These are phyloP conservation scores for Chamaenerion angustifolium DNA, from an alignment of 345 rosid genomes.

Conservation along the genomic window DNA sequence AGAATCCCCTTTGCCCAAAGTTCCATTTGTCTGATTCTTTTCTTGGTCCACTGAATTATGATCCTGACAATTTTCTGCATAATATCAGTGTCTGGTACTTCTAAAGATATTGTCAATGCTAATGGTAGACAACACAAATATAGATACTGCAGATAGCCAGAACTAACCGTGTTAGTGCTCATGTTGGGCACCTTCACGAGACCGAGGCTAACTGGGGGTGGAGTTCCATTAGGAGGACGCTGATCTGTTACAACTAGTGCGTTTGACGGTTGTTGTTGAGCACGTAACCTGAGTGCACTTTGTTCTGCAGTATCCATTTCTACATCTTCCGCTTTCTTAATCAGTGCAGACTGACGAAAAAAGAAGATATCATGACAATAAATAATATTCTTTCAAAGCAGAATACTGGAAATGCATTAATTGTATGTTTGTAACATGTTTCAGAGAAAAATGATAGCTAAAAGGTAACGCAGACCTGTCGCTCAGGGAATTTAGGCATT, in stretches of 20 bases:
- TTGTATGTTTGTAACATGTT: too few relatives aligned
- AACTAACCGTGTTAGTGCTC: constrained; percentile 34
- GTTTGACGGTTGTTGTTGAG: constrained; percentile 85
- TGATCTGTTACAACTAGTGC: constrained; percentile 84
- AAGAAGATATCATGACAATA: constrained; percentile 7
- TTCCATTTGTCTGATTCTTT: constrained; percentile 43
- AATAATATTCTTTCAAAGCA: neutral
- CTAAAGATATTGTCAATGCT: neutral
- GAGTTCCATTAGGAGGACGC: constrained; percentile 46
- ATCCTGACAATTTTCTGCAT: constrained; percentile 30
- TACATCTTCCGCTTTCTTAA: constrained; percentile 73
- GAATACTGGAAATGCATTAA: too few relatives aligned
- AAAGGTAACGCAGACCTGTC: constrained; percentile 45
- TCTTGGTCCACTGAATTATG: constrained; percentile 30
- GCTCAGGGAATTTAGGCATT: constrained; percentile 99
- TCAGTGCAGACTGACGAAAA: constrained; percentile 59
- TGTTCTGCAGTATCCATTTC: constrained; percentile 95
- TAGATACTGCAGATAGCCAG: constrained; percentile 8
- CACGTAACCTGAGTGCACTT: constrained; percentile 90
- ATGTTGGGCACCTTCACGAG: constrained; percentile 68
- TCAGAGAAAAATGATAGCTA: too few relatives aligned
- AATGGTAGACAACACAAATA: constrained; percentile 1
- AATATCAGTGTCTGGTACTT: neutral
- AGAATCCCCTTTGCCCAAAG: constrained; percentile 37
- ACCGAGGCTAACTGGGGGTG: constrained; percentile 40